Percentiles rank a stretch among this genome's conserved stretches.
Conservation (phyloP, 768 basidiomycete genomes). For the Panellus pusillus region DNA sequence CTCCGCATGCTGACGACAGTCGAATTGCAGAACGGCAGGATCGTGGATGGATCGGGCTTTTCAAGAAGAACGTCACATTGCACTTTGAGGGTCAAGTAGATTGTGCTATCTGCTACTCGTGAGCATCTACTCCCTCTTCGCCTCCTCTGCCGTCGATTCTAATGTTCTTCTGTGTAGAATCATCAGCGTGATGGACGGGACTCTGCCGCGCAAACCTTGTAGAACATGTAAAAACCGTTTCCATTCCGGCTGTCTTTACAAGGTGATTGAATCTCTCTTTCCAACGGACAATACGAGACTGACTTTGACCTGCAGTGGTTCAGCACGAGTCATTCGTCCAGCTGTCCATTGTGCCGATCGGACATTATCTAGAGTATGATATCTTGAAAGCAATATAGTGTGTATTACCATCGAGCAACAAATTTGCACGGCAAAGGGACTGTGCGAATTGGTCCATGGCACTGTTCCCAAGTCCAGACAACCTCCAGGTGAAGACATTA, state of each 20-base stretch:
- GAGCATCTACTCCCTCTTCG: conserved; percentile 26
- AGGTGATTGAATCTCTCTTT: conserved; percentile 44
- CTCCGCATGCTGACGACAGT: not conserved
- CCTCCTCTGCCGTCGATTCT: not conserved
- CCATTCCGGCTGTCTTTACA: conserved; percentile 90
- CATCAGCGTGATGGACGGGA: conserved; percentile 86
- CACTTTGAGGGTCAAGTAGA: conserved; percentile 97
- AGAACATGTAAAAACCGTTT: conserved; percentile 93
- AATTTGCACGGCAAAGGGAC: too few species aligned
- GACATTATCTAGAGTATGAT: conserved; percentile 57
- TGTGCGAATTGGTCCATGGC: too few species aligned
- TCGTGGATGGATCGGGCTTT: conserved; percentile 83
- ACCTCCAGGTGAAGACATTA: too few species aligned
- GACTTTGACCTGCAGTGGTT: conserved; percentile 64
- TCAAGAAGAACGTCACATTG: conserved; percentile 90
- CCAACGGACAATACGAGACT: not conserved
- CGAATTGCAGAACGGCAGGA: conserved; percentile 72
- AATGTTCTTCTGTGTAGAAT: conserved; percentile 50
- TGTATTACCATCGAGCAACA: too few species aligned
- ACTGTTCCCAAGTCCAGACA: too few species aligned
- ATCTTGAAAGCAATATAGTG: not conserved
- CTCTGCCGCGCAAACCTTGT: conserved; percentile 87
- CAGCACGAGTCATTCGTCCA: conserved; percentile 83
- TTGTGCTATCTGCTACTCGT: conserved; percentile 97
- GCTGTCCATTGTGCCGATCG: conserved; percentile 88